Evolutionary conservation across 2,329 filamentous ascomycete genomes (phyloP), one percentile per base, ranked within the genome.

Genomic region (Colletotrichum musicola): DNA sequence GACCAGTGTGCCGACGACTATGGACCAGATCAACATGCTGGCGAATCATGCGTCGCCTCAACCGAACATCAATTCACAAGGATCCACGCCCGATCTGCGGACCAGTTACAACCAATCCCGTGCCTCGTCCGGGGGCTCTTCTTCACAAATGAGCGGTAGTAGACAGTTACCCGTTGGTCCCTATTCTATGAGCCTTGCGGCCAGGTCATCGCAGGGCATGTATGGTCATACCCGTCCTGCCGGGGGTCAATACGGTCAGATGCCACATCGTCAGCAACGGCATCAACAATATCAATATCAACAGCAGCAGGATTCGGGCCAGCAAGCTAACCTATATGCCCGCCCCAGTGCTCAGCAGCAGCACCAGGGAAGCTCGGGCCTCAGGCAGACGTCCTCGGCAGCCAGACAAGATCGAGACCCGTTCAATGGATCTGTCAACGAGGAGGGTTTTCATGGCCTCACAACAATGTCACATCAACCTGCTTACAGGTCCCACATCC

Each of bases 231-330:
- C 20, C 16, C 62, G 38, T n/a, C 27, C 40, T 56, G 20, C 20
- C 49, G 56, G 62, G 25, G 51, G 42, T 6, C 66, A 64, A 4
- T 64, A 72, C 20, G 66, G 69, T 27, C 58, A 73, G 27, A 35
- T 10, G 30, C 10, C 30, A 35, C 73, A 73, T 42, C 73, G 74
- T 60, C 74, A 76, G 27, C 72, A 74, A 20, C 63, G 25, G 30
- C 47, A 49, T 13, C 64, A 50, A 6, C 25, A 35, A 35, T 10
- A 35, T 2, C 54, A 35, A 35, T 9, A 35, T 9, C 54, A 20
- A 9, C 27, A 49, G 16, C 42, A 42, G 18, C 20, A 58, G 46
- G 44, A 27, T 7, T 13, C 30, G 2, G 53, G 30, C 18, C 64
- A 47, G 13, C 47, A 18, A 49, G 27, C 20, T 6, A n/a, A 18